phyloP scores from a whole-genome alignment of 192 early-diverging fungal genomes.

The Backusella australiensis region DNA sequence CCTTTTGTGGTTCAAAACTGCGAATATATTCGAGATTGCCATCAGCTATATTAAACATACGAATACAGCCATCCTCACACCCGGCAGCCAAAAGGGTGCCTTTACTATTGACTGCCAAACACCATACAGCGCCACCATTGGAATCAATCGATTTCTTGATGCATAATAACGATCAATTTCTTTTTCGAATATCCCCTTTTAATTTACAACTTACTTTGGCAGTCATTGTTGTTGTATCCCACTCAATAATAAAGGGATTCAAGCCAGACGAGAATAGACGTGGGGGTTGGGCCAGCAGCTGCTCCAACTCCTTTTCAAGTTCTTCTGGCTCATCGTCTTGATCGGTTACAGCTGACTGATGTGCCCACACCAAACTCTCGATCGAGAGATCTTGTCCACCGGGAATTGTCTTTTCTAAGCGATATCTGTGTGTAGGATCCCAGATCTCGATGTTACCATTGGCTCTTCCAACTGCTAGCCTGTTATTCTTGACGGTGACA shows the following conservation, averaged over 20 bases:
- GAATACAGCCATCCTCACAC: conserved; percentile 89
- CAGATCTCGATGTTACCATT: conserved; percentile 96
- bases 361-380: conserved; percentile 82
- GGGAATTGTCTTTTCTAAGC: conserved; percentile 85
- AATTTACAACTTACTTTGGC: conserved; percentile 46
- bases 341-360: conserved; percentile 67
- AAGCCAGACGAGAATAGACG: conserved; percentile 87
- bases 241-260: conserved; percentile 84
- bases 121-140: conserved; percentile 93
- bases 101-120: conserved; percentile 77
- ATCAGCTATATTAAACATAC: conserved; percentile 84
- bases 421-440: conserved; percentile 68
- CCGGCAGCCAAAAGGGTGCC: conserved; percentile 82
- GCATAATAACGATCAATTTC: neutral
- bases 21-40: conserved; percentile 64
- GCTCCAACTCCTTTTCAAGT: conserved; percentile 49
- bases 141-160: conserved; percentile 62
- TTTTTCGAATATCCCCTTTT: neutral
- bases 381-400: conserved; percentile 71
- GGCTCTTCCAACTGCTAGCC: conserved; percentile 81
- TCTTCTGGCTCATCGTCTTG: conserved; percentile 67
- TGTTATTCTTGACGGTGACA: conserved; percentile 39
- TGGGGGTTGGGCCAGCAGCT: conserved; percentile 51
- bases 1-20: conserved; percentile 66
- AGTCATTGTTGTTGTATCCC: conserved; percentile 70